Evolutionary conservation across 306 rosid genomes (phyloP).

Genomic region (Cercis canadensis): DNA sequence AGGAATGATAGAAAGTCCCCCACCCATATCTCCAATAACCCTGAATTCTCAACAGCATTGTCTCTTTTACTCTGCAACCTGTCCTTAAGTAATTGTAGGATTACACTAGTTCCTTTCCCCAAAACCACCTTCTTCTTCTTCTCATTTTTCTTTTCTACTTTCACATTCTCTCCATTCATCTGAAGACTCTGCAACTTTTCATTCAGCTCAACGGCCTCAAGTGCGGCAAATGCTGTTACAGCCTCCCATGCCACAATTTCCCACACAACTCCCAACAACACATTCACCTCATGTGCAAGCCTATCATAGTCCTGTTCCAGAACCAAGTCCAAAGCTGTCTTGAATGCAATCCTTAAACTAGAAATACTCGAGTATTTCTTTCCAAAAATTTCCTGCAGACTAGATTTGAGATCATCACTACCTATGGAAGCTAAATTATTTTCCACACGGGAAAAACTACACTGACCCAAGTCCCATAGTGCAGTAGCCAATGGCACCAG

Average conservation of each 20-base stretch:
- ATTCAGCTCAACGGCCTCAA: conserved; percentile 64
- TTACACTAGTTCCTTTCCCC: conserved; percentile 76
- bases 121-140: conserved; percentile 81
- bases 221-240: conserved; percentile 48
- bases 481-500: conserved; percentile 57
- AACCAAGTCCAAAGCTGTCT: conserved; percentile 49
- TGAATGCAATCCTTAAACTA: conserved; percentile 46
- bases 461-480: conserved; percentile 57
- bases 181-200: conserved; percentile 47
- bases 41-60: conserved; percentile 40
- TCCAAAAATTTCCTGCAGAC: conserved; percentile 53
- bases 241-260: conserved; percentile 80
- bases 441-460: conserved; percentile 57
- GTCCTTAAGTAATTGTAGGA: conserved; percentile 71
- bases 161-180: conserved; percentile 51
- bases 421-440: conserved; percentile 47
- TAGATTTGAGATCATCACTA: conserved; percentile 31
- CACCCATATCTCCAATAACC: conserved; percentile 55
- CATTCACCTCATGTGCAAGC: conserved; percentile 61
- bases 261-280: conserved; percentile 64
- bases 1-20: conserved; percentile 60
- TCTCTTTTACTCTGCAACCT: conserved; percentile 53
- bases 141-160: conserved; percentile 59
- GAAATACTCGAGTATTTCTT: conserved; percentile 55
- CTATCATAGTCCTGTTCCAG: conserved; percentile 51